Conservation (phyloP, 331 rosid genomes). For the Saraca asoca region DNA sequence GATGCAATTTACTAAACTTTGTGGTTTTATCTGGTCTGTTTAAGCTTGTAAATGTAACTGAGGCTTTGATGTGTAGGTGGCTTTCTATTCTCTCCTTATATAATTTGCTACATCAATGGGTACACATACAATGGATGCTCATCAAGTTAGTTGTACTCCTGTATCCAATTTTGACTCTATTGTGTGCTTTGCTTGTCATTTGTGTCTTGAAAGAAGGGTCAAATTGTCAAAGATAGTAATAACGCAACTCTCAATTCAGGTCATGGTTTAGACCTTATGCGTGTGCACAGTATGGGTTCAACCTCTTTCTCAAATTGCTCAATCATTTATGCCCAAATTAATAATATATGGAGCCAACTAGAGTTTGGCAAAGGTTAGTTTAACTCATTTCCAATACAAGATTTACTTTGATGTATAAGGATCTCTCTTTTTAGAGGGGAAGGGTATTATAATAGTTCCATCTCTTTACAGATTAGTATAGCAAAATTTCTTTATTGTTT, state of each 20-base stretch:
- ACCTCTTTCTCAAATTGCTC: slow-evolving; percentile 97
- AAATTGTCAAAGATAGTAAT: slow-evolving; percentile 31
- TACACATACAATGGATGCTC: slow-evolving; percentile 86
- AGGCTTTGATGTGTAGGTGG: slow-evolving; percentile 56
- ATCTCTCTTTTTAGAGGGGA: slow-evolving; percentile 9
- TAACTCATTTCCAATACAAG: too few relatives aligned
- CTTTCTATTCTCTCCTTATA: slow-evolving; percentile 70
- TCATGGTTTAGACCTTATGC: slow-evolving; percentile 80
- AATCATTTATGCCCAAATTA: slow-evolving; percentile 93
- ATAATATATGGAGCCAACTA: slow-evolving; percentile 64
- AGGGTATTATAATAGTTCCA: neutral
- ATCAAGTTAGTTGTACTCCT: slow-evolving; percentile 63
- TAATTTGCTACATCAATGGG: slow-evolving; percentile 91
- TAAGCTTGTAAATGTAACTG: slow-evolving; percentile 21
- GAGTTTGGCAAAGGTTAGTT: slow-evolving; percentile 58
- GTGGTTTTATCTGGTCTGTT: slow-evolving; percentile 25
- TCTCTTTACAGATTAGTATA: slow-evolving; percentile 1
- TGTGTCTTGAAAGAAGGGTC: slow-evolving; percentile 21
- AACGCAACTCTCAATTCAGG: slow-evolving; percentile 51
- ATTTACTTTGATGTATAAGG: too few relatives aligned
- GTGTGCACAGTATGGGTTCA: slow-evolving; percentile 95
- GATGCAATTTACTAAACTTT: slow-evolving; percentile 16
- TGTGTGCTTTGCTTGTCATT: slow-evolving; percentile 31
- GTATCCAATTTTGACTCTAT: slow-evolving; percentile 11
- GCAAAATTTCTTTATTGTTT: slow-evolving; percentile 1